A percentile compares a stretch with the other conserved stretches of the same genome.
phyloP scores from a whole-genome alignment of 2,329 filamentous ascomycete genomes.

The Microthyrium microscopicum region DNA sequence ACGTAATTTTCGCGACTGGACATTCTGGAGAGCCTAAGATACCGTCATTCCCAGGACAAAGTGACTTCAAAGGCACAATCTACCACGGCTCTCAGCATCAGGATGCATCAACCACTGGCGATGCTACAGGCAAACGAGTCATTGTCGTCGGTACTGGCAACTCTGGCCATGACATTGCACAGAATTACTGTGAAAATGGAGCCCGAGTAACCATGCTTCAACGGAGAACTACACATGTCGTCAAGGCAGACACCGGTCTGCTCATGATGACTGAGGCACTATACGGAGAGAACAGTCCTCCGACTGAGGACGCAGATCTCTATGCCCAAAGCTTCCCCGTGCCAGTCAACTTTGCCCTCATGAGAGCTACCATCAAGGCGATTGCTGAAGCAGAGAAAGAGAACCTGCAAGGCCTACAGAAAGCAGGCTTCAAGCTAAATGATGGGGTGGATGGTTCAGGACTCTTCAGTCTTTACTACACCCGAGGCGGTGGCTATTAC shows the following conservation, averaged over 20 bases:
- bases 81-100: conserved; percentile 29
- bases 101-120: conserved; percentile 36
- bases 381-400: conserved; percentile 17
- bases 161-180: conserved; percentile 51
- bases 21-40: conserved; percentile 49
- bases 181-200: conserved; percentile 50
- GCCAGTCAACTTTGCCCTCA: conserved; percentile 42
- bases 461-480: conserved; percentile 45
- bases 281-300: conserved; percentile 34
- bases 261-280: conserved; percentile 31
- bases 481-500: conserved; percentile 52
- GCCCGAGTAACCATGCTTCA: conserved; percentile 52
- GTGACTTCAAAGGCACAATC: conserved; percentile 39
- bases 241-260: conserved; percentile 36
- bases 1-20: conserved; percentile 52
- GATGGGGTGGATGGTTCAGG: conserved; percentile 39
- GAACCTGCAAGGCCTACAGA: conserved; percentile 29
- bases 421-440: conserved; percentile 45
- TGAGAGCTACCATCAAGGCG: conserved; percentile 27
- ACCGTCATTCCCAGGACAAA: conserved; percentile 29
- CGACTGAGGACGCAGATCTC: conserved; percentile 50
- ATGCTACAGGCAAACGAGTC: conserved; percentile 38
- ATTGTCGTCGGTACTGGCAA: conserved; percentile 53
- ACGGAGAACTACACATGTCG: conserved; percentile 47
- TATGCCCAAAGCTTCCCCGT: conserved; percentile 39